Base-by-base conservation (phyloP, 305 asterid species). In the Rubia peregrina region DNA sequence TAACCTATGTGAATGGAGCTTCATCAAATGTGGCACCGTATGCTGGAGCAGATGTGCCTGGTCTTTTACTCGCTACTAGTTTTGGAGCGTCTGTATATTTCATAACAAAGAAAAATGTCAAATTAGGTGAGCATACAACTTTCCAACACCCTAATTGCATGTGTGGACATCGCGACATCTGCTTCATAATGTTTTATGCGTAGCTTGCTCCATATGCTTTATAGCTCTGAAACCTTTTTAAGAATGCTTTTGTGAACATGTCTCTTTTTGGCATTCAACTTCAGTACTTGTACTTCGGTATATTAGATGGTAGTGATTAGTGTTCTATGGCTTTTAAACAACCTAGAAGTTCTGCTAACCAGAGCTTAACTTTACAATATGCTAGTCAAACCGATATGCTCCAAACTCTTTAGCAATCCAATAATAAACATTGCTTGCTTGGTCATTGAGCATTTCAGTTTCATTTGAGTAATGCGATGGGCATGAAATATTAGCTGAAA, bases 51-150 rank as follows among this genome's bases (percentile, higher is more conserved):
- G 99, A 92, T 81, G 95, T 95, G 53, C 99, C 99, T 38, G 99
- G 99, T 55, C 85, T 95, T 77, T 76, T 95, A 73, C 84, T 95
- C 69, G 99, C 99, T 68, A 85, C 95, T 65, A 86, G 99, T 79
- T 91, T 95, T 62, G 98, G 99, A 77, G 96, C 97, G 68, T 87
- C 99, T 78, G 84, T 95, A 73, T 95, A 90, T 85, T 90, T 95
- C 88, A 88, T 95, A 88, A 91, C 98, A 74, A 95, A 90, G 89
- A 91, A 83, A 84, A 95, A 86, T 24, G 87, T 95, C 76, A 95
- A 87, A 78, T 77, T 95, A 80, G 99, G 99, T 94, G 85, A 87
- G 89, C 72, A 67, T 71, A 40, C 33, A 8, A 22, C 56, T 62
- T 70, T 40, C 56, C 24, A 7, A 69, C 48, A 33, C 42, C 24